Conservation (phyloP, 1,139 yeast genomes). For the Hyphopichia fennica region DNA sequence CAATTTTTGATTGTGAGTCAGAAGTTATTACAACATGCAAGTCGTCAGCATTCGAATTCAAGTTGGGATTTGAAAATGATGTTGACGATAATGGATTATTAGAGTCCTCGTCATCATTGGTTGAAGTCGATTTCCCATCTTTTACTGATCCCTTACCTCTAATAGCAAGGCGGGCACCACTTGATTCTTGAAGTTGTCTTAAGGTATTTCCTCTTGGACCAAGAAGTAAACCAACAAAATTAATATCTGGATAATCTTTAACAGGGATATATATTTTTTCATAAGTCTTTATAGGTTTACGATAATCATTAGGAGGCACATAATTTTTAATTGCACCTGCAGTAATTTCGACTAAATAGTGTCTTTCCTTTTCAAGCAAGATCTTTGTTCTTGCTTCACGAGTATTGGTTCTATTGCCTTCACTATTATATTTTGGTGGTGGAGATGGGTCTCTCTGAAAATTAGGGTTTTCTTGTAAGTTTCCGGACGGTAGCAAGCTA, state of each 20-base stretch:
- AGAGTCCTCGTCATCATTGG: constrained; percentile 19
- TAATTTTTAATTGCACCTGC: constrained; percentile 73
- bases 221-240: constrained; percentile 84
- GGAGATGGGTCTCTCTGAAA: constrained; percentile 77
- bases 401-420: constrained; percentile 84
- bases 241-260: constrained; percentile 85
- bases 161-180: constrained; percentile 84
- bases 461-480: constrained; percentile 22
- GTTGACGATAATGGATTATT: constrained; percentile 13
- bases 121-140: constrained; percentile 65
- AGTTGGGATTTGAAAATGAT: constrained; percentile 24
- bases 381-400: constrained; percentile 66
- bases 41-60: constrained; percentile 55
- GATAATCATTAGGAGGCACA: constrained; percentile 78
- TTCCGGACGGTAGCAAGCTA: constrained; percentile 37
- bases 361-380: constrained; percentile 75
- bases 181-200: constrained; percentile 73
- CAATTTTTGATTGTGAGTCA: constrained; percentile 75
- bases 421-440: constrained; percentile 83
- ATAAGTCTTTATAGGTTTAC: constrained; percentile 65
- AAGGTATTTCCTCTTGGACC: constrained; percentile 97
- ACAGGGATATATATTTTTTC: constrained; percentile 88
- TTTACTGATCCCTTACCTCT: constrained; percentile 95
- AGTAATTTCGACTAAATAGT: constrained; percentile 72
- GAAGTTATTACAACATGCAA: constrained; percentile 87